Conservation (phyloP, 2,329 filamentous ascomycete species). For the Endoconidiophora polonica region DNA sequence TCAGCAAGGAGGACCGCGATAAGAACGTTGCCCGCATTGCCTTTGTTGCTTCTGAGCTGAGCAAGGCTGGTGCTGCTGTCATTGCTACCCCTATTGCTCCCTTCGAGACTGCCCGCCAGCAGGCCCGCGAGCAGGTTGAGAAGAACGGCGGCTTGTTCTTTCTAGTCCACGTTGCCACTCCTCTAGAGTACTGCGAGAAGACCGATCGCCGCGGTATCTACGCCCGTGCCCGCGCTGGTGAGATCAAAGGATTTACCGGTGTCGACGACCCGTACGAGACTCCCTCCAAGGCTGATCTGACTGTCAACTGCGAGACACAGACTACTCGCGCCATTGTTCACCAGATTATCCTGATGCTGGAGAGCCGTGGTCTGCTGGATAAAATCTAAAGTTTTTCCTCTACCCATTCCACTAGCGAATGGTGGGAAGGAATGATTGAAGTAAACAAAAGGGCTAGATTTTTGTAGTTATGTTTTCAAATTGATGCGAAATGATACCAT, state of each 20-base stretch:
- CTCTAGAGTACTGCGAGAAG: constrained; percentile 84
- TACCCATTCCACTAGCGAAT: neutral
- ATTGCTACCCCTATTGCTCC: constrained; percentile 95
- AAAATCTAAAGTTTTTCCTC: constrained; percentile 26
- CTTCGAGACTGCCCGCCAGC: constrained; percentile 60
- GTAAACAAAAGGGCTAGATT: neutral
- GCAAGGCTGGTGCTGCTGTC: constrained; percentile 79
- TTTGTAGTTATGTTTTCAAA: constrained; percentile 5
- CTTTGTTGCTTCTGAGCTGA: constrained; percentile 90
- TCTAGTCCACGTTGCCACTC: constrained; percentile 86
- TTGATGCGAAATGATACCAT: constrained; percentile 11
- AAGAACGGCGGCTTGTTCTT: constrained; percentile 74
- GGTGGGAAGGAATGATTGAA: neutral
- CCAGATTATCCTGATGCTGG: constrained; percentile 85
- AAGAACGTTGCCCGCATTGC: constrained; percentile 92
- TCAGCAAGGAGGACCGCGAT: constrained; percentile 81
- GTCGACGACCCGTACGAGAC: constrained; percentile 93
- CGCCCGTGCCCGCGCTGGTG: constrained; percentile 61
- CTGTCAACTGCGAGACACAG: constrained; percentile 72
- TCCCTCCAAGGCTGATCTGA: constrained; percentile 65
- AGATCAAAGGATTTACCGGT: constrained; percentile 97
- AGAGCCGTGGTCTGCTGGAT: constrained; percentile 79
- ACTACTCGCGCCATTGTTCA: constrained; percentile 86
- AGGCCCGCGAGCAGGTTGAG: constrained; percentile 71
- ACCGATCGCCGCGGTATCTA: constrained; percentile 91